Percentiles rank a stretch among this genome's conserved stretches.
Conservation (phyloP, 768 basidiomycete species). For the Amylocystis lapponica region DNA sequence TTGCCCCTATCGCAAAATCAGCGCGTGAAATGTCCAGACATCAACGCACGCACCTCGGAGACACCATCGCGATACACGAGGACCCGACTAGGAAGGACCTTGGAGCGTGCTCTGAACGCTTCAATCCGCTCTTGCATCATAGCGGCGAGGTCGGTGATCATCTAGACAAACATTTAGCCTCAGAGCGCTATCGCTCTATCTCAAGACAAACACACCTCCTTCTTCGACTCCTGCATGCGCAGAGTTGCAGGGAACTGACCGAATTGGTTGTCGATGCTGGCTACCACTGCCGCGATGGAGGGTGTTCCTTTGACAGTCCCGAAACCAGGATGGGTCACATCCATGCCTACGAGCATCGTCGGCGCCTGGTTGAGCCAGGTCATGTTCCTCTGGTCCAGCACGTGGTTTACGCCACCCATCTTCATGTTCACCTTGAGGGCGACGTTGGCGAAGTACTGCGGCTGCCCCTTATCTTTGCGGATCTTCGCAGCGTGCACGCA, state of each 20-base stretch:
- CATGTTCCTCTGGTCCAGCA: constrained; percentile 32
- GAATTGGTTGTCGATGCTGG: constrained; percentile 37
- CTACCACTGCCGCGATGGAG: constrained; percentile 51
- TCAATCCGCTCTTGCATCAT: constrained; percentile 47
- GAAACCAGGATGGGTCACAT: constrained; percentile 76
- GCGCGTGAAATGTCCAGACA: neutral
- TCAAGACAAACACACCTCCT: constrained; percentile 47
- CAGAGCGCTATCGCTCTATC: neutral
- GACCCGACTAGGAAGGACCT: constrained; percentile 36
- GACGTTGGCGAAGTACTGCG: constrained; percentile 51
- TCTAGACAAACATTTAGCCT: constrained; percentile 19
- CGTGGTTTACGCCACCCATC: constrained; percentile 48
- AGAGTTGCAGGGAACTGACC: constrained; percentile 47
- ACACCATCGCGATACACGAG: constrained; percentile 72
- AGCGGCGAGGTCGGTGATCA: constrained; percentile 41
- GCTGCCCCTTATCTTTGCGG: constrained; percentile 53
- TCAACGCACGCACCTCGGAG: constrained; percentile 49
- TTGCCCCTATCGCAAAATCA: constrained; percentile 34
- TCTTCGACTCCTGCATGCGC: constrained; percentile 50
- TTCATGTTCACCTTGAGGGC: constrained; percentile 54
- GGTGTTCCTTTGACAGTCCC: constrained; percentile 55
- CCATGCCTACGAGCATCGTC: constrained; percentile 54
- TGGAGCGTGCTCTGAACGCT: constrained; percentile 32
- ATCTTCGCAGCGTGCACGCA: constrained; percentile 73
- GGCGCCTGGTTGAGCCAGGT: constrained; percentile 33